A percentile compares a stretch with the other conserved stretches of the same genome.
Evolutionary conservation across 2,329 filamentous ascomycete species (phyloP).

Genomic region (Sodiomyces alkalinus): DNA sequence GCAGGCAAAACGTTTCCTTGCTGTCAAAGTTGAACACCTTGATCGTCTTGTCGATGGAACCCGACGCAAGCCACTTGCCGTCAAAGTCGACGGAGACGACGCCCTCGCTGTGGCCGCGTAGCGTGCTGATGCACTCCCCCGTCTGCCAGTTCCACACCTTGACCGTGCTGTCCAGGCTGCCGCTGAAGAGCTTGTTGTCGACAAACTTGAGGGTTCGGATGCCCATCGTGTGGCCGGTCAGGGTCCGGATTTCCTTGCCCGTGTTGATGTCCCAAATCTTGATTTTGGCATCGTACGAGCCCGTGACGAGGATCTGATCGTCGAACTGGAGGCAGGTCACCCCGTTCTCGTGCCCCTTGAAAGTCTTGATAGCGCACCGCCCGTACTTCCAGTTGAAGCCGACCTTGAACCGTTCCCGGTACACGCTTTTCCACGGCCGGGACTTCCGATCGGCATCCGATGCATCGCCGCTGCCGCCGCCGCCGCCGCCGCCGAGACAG

Average conservation of each 20-base stretch:
- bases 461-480: slow-evolving; percentile 12
- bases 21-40: slow-evolving; percentile 87
- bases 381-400: slow-evolving; percentile 97
- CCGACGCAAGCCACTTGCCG: slow-evolving; percentile 69
- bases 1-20: slow-evolving; percentile 63
- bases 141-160: slow-evolving; percentile 97
- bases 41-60: slow-evolving; percentile 77
- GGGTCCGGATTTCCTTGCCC: slow-evolving; percentile 70
- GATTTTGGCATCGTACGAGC: slow-evolving; percentile 87
- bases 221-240: slow-evolving; percentile 67
- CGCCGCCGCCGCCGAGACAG: slow-evolving; percentile 10
- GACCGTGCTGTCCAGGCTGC: slow-evolving; percentile 73
- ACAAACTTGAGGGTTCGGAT: slow-evolving; percentile 89
- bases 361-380: slow-evolving; percentile 67
- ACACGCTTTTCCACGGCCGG: slow-evolving; percentile 84
- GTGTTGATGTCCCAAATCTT: slow-evolving; percentile 95
- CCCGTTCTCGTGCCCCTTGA: slow-evolving; percentile 77
- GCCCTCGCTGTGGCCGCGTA: slow-evolving; percentile 64
- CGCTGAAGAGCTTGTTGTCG: slow-evolving; percentile 78
- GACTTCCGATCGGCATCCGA: slow-evolving; percentile 31
- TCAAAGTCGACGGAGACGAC: slow-evolving; percentile 84
- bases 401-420: slow-evolving; percentile 88
- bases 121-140: slow-evolving; percentile 69
- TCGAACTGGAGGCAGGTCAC: slow-evolving; percentile 45
- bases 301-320: slow-evolving; percentile 81